Conservation (phyloP, 75 land plant genomes). For the Pinus tabuliformis region DNA sequence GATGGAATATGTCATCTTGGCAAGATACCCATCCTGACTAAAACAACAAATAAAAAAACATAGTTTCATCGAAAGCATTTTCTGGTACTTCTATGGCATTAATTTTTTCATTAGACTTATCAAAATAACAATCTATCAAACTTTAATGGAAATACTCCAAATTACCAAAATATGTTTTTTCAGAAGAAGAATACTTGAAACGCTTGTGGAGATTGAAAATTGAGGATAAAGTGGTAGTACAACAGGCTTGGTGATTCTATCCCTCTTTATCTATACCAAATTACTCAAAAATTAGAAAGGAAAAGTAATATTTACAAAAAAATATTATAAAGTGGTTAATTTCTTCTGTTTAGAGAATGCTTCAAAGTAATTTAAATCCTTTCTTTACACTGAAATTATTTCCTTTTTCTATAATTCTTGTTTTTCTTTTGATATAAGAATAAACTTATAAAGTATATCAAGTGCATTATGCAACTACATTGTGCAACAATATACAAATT, state of each 20-base stretch:
- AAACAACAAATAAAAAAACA: not conserved
- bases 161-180: constrained; percentile 72
- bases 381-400: no score
- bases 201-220: constrained; percentile 89
- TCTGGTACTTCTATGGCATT: not conserved
- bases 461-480: no score
- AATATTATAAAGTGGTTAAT: no score
- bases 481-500: no score
- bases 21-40: constrained; percentile 75
- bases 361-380: no score
- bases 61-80: constrained; percentile 2
- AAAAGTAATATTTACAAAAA: no score
- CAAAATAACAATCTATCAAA: no score
- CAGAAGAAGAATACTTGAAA: constrained; percentile 80
- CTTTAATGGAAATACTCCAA: not conserved
- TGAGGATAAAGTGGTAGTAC: constrained; percentile 91
- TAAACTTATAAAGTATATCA: no score
- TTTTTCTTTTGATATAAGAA: no score
- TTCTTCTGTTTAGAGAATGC: no score
- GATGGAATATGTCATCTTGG: constrained; percentile 53
- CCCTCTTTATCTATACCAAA: constrained; percentile 67
- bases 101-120: not conserved
- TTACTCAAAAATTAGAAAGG: constrained; percentile 5
- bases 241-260: constrained; percentile 70
- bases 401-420: no score